Conservation (phyloP, 2,329 filamentous ascomycete species). For the Endocalyx cinctus region DNA sequence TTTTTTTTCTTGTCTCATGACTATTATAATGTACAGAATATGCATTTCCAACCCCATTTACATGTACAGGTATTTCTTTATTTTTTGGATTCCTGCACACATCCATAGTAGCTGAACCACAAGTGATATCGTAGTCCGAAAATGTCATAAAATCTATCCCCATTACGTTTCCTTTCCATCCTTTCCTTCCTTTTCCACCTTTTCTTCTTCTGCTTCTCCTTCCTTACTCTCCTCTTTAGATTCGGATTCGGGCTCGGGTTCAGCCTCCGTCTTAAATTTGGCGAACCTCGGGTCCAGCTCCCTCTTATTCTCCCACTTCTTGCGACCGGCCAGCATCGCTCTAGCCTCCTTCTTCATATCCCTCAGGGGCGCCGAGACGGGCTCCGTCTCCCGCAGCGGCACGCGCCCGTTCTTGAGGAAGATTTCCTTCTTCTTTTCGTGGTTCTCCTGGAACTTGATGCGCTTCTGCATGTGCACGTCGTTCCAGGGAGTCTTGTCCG, state of each 20-base stretch:
- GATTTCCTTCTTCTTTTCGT: constrained; percentile 33
- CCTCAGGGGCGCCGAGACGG: constrained; percentile 36
- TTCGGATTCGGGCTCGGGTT: too few species aligned
- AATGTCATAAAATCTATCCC: too few species aligned
- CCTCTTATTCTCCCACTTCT: constrained; percentile 53
- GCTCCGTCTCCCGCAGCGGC: constrained; percentile 36
- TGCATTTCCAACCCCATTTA: too few species aligned
- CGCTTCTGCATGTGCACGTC: constrained; percentile 53
- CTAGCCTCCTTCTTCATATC: constrained; percentile 51
- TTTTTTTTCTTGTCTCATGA: not conserved
- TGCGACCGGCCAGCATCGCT: constrained; percentile 54
- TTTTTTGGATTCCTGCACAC: too few species aligned
- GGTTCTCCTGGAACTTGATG: constrained; percentile 34
- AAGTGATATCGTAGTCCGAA: too few species aligned
- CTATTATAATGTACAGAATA: not conserved
- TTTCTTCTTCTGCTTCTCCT: constrained; percentile 1
- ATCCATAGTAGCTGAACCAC: too few species aligned
- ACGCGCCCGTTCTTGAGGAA: constrained; percentile 30
- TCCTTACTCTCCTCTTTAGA: constrained; percentile 2
- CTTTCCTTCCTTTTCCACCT: constrained; percentile 4
- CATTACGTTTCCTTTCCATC: not conserved
- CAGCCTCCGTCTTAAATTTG: too few species aligned
- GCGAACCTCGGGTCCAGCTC: constrained; percentile 45
- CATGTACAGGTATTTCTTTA: not conserved
- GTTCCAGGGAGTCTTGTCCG: constrained; percentile 57